Evolutionary conservation across 257 asterid genomes (phyloP).

Genomic region (Lavandula angustifolia): DNA sequence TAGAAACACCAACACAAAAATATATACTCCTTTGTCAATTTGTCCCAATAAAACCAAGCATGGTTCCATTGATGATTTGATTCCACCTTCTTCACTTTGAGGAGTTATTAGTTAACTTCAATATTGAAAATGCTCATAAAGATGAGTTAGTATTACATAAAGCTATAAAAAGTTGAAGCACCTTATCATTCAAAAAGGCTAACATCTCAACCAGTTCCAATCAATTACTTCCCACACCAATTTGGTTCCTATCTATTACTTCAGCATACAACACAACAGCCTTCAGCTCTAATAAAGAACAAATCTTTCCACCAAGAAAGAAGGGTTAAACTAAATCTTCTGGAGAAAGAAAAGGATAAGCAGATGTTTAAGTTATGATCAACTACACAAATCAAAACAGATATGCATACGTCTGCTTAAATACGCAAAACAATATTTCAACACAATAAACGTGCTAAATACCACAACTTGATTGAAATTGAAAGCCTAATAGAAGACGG

Average conservation of each 20-base stretch:
- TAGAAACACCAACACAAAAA: not conserved
- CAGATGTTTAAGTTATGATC: not conserved
- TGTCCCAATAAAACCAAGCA: not conserved
- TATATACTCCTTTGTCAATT: not conserved
- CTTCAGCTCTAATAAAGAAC: slow-evolving; percentile 12
- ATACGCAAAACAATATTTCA: too few relatives aligned
- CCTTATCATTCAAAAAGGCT: slow-evolving; percentile 2
- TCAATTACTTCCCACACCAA: not conserved
- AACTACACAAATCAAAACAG: too few relatives aligned
- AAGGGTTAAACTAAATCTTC: slow-evolving; percentile 12
- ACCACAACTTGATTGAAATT: not conserved
- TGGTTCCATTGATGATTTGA: not conserved
- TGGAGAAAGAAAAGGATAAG: not conserved
- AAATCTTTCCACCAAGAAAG: slow-evolving; percentile 3
- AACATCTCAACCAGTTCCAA: slow-evolving; percentile 3
- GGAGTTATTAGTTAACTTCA: not conserved
- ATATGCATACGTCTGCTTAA: too few relatives aligned
- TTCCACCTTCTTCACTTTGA: not conserved
- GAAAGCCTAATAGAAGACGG: not conserved
- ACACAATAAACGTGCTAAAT: not conserved
- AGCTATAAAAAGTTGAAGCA: not conserved
- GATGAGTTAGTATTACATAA: not conserved
- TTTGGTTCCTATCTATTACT: not conserved
- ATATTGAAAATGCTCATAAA: slow-evolving; percentile 6
- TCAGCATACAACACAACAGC: slow-evolving; percentile 2